These are phyloP conservation scores for Alternaria tenuissima DNA, from an alignment of 2,329 filamentous ascomycete genomes.

Conservation along the genomic window DNA sequence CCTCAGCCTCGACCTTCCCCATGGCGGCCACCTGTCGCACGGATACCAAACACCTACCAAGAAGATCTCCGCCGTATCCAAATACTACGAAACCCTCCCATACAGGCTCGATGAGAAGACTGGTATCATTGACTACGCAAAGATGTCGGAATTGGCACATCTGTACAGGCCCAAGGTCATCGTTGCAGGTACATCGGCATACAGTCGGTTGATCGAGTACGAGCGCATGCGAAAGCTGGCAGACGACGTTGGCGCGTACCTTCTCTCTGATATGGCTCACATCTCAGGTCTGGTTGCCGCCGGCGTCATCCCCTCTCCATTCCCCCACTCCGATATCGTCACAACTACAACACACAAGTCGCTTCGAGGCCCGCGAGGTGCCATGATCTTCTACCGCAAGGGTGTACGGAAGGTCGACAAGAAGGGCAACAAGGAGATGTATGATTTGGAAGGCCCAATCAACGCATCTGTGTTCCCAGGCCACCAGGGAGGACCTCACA, in stretches of 20 bases:
- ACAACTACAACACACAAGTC: slow-evolving; percentile 99
- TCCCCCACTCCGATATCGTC: slow-evolving; percentile 91
- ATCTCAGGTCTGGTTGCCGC: slow-evolving; percentile 96
- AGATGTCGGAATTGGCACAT: slow-evolving; percentile 85
- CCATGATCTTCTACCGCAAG: slow-evolving; percentile 99
- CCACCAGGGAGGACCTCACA: slow-evolving; percentile 98
- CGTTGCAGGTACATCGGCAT: slow-evolving; percentile 95
- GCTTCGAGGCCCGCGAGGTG: slow-evolving; percentile 93
- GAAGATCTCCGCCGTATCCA: slow-evolving; percentile 92
- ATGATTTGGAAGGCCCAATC: slow-evolving; percentile 94
- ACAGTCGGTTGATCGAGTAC: slow-evolving; percentile 98
- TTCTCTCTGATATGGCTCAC: slow-evolving; percentile 98
- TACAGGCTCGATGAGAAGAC: slow-evolving; percentile 91
- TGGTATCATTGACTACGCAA: slow-evolving; percentile 96
- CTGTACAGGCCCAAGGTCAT: slow-evolving; percentile 97
- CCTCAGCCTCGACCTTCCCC: slow-evolving; percentile 96
- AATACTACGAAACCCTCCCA: slow-evolving; percentile 98
- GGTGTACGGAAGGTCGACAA: slow-evolving; percentile 88
- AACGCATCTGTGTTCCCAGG: slow-evolving; percentile 99
- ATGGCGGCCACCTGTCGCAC: slow-evolving; percentile 94
- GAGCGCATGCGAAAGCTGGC: slow-evolving; percentile 94
- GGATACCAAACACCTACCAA: slow-evolving; percentile 91
- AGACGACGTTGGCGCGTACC: slow-evolving; percentile 90
- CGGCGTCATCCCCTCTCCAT: slow-evolving; percentile 91
- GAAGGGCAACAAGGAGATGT: slow-evolving; percentile 91